Evolutionary conservation across 1,284 basidiomycete genomes (phyloP), one percentile per base, ranked within the genome.

Genomic region (Apiotrichum siamense): DNA sequence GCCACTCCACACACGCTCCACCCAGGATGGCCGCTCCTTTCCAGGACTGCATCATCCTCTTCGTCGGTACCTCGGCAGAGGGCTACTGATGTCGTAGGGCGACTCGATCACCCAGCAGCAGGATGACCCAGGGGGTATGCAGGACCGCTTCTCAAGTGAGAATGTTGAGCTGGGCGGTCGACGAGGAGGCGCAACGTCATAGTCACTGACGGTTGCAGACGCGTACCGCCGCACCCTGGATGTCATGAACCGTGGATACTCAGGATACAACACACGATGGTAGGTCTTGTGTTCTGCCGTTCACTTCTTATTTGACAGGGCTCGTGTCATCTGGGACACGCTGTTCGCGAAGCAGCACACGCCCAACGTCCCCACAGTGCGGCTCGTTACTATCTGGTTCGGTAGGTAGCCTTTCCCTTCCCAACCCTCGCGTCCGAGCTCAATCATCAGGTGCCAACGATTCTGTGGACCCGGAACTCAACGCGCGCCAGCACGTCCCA

Each of bases 381-480:
- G 67, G 7, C 55, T 72, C 6, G 63, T 68, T 2, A 72, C 65
- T 1, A 58, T 70, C 32, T 67, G 64, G 66, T 61, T 67, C 29
- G 67, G 69, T 70, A 21, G 23, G 25, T 21, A 7, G 17, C 15
- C 7, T 31, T 13, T 12, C 27, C 27, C n/a, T 31, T 11, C 21
- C 27, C 11, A 4, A 15, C n/a, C 23, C 13, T 24, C 5, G 33
- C n/a, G 9, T 44, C 7, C 32, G 20, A 15, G 42, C n/a, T 29
- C n/a, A 24, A 3, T 17, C 7, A 2, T 5, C 31, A 65, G 63
- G 63, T 11, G 62, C 66, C 18, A 70, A 67, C 40, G 67, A 55
- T 44, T 36, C 57, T 3, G 53, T 49, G 1, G 25, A 56, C 1
- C 7, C 18, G 13, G 23, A 25, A 5, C 24, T 24, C 6, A 32